A percentile compares a stretch with the other conserved stretches of the same genome.
These are phyloP conservation scores for Solanum gandarillasii DNA, from an alignment of 257 asterid genomes.

Conservation along the genomic window DNA sequence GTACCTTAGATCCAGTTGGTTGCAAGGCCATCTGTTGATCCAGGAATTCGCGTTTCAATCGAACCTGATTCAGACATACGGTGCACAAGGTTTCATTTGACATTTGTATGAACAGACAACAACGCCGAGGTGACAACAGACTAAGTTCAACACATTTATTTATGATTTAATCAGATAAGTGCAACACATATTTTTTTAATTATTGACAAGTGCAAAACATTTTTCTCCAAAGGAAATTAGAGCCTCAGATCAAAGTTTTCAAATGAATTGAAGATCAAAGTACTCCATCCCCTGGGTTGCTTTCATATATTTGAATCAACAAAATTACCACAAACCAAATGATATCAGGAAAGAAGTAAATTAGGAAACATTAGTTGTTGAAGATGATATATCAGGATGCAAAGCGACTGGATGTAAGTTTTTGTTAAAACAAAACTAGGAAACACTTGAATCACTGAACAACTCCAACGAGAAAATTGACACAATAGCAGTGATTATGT, in stretches of 20 bases:
- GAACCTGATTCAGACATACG: slow-evolving; percentile 49
- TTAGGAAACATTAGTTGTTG: not conserved
- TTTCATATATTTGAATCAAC: not conserved
- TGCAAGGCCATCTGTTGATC: slow-evolving; percentile 53
- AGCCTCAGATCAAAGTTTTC: not conserved
- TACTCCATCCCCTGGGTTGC: not conserved
- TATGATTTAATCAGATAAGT: not conserved
- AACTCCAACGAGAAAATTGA: not conserved
- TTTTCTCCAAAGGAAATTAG: not conserved
- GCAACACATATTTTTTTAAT: not conserved
- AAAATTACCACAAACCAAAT: not conserved
- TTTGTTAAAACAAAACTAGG: not conserved
- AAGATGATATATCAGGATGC: not conserved
- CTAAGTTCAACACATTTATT: not conserved
- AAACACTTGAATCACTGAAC: not conserved
- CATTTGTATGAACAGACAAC: not conserved
- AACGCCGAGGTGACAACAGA: not conserved
- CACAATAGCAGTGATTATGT: not conserved
- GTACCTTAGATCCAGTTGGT: slow-evolving; percentile 50
- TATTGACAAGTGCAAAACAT: not conserved
- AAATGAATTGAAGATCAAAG: not conserved
- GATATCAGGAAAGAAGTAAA: not conserved
- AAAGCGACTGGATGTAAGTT: not conserved
- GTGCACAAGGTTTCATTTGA: not conserved
- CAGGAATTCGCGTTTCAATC: slow-evolving; percentile 96